Conservation (phyloP, 148 eudicot genomes). For the Camellia japonica region DNA sequence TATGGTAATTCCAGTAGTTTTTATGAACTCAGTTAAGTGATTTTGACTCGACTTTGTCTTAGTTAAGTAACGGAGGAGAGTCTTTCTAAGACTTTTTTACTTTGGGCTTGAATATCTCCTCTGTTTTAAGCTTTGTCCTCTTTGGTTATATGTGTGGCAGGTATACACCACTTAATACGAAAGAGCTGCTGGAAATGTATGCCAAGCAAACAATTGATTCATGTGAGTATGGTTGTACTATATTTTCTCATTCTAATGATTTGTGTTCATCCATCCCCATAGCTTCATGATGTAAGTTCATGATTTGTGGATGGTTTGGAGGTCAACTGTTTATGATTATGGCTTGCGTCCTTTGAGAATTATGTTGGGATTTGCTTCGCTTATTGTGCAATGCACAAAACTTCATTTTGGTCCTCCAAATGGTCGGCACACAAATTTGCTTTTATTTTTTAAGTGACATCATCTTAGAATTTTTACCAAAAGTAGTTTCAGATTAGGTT, state of each 20-base stretch:
- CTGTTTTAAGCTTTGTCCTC: conserved; percentile 12
- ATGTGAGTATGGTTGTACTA: conserved; percentile 50
- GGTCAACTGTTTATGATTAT: background rate
- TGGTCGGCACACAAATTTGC: no score
- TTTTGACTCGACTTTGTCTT: conserved; percentile 3
- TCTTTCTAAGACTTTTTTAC: background rate
- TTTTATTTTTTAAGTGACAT: no score
- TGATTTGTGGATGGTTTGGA: background rate
- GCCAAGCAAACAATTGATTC: conserved; percentile 69
- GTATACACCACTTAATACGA: conserved; percentile 79
- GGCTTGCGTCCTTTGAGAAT: background rate
- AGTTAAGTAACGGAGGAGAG: background rate
- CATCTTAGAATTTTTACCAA: no score
- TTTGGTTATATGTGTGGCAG: conserved; percentile 38
- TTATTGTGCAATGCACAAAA: background rate
- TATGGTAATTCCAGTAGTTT: conserved; percentile 6
- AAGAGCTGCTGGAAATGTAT: conserved; percentile 72
- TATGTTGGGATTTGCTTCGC: background rate
- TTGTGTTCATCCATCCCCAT: background rate
- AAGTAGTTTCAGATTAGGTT: background rate
- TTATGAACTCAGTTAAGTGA: background rate
- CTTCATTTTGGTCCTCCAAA: background rate
- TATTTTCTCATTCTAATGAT: background rate
- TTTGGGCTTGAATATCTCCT: background rate
- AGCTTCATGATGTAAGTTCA: background rate